These are phyloP conservation scores for Pezicula rhizophila DNA, from an alignment of 2,329 filamentous ascomycete species.

Conservation along the genomic window DNA sequence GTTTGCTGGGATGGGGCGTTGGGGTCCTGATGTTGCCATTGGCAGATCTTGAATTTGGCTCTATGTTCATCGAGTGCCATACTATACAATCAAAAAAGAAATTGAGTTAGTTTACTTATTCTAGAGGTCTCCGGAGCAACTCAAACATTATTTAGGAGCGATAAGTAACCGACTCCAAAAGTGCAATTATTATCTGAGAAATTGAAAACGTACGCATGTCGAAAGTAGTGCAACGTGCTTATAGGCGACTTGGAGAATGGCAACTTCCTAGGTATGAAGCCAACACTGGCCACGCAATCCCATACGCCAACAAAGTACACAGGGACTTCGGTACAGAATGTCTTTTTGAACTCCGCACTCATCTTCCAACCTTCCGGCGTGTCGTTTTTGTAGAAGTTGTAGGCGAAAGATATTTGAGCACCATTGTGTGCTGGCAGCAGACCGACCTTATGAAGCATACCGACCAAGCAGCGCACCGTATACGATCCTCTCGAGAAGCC, in stretches of 20 bases:
- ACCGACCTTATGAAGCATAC: conserved; percentile 38
- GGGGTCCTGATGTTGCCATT: conserved; percentile 28
- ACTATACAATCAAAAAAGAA: no score
- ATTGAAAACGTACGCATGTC: conserved; percentile 27
- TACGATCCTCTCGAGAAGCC: conserved; percentile 45
- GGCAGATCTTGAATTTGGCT: conserved; percentile 37
- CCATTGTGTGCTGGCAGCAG: conserved; percentile 59
- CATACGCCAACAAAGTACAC: conserved; percentile 38
- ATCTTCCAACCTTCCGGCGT: conserved; percentile 32
- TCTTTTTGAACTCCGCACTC: conserved; percentile 36
- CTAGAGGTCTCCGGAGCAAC: no score
- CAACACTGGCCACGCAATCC: conserved; percentile 35
- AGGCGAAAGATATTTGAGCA: conserved; percentile 35
- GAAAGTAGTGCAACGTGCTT: conserved; percentile 31
- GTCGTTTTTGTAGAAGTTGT: conserved; percentile 38
- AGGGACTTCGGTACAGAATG: conserved; percentile 36
- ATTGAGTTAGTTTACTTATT: no score
- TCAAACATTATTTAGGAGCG: no score
- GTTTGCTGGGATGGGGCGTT: not conserved
- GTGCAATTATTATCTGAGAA: no score
- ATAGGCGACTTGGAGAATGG: conserved; percentile 32
- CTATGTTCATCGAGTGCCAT: conserved; percentile 38
- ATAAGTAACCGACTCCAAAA: no score
- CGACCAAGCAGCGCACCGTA: conserved; percentile 41
- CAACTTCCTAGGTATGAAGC: conserved; percentile 32